Conservation (phyloP, 2,329 filamentous ascomycete genomes). For the Exophiala mesophila region DNA sequence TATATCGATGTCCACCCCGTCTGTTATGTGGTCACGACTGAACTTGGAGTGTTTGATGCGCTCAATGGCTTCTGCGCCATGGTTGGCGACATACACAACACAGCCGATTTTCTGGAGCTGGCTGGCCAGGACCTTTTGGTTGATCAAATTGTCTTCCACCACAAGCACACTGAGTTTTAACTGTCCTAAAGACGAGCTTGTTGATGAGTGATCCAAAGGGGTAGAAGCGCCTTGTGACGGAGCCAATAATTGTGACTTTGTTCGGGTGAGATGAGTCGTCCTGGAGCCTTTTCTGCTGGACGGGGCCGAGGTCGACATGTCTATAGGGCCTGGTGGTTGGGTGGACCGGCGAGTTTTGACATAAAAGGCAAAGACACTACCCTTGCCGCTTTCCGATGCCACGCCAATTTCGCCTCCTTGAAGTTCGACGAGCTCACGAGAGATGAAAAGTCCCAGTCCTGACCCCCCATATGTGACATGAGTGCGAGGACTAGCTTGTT, state of each 20-base stretch:
- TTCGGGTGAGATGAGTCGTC: conserved; percentile 3
- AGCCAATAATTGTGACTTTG: conserved; percentile 1
- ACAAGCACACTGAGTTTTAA: conserved; percentile 31
- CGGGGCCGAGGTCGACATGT: conserved; percentile 3
- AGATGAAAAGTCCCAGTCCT: conserved; percentile 74
- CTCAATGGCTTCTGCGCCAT: conserved; percentile 42
- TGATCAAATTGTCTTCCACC: conserved; percentile 44
- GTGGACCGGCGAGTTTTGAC: conserved; percentile 41
- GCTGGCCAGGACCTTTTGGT: conserved; percentile 36
- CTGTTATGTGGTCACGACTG: conserved; percentile 21
- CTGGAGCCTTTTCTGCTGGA: conserved; percentile 13
- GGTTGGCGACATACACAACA: conserved; percentile 33
- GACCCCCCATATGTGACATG: conserved; percentile 76
- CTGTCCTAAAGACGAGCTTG: not conserved
- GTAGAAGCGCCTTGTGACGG: not conserved
- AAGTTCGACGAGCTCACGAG: conserved; percentile 70
- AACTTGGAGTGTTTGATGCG: conserved; percentile 73
- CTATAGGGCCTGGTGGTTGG: conserved; percentile 7
- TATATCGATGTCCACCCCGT: conserved; percentile 47
- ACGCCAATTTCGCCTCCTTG: conserved; percentile 78
- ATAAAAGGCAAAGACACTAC: conserved; percentile 57
- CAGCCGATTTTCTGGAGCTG: conserved; percentile 36
- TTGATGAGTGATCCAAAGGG: not conserved
- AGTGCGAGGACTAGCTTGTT: conserved; percentile 69
- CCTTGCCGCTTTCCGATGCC: conserved; percentile 49